Evolutionary conservation across 768 basidiomycete species (phyloP), one percentile per base, ranked within the genome.

Genomic region (Panaeolus papilionaceus): DNA sequence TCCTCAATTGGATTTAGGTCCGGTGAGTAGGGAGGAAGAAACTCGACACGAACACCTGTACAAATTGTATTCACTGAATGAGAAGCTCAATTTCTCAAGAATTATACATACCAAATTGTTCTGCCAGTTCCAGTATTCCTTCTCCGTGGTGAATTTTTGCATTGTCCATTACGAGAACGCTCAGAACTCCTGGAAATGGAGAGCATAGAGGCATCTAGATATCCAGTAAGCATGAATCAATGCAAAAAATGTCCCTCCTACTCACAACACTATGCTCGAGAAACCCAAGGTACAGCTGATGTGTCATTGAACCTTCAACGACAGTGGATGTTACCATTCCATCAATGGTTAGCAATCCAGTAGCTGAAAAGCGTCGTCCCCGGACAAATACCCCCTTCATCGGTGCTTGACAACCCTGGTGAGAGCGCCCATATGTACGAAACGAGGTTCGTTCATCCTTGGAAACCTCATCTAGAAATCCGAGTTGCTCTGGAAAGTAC

Each of bases 1-100:
- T 81, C 77, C 66, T 82, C 76, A 20, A 82, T 81, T 0, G 79
- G 79, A 58, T 81, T 80, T n/a, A 78, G 62, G 40, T 82, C 79
- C 0, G 79, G 80, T 0, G 81, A 82, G 67, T 81, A 82, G 1
- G 76, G 78, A 0, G 78, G 80, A 6, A 81, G 75, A 62, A 69
- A 81, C 37, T 74, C 62, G 4, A 79, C 20, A 1, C 65, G 66
- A 23, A 76, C 75, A 65, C 73, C 77, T 79, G 38, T 42, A 20
- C 33, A 10, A 10, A 65, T 14, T 40, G 37, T 51, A 67, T 39
- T 66, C 20, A 40, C 18, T 28, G 62, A 38, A n/a, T 40, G 40
- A 10, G 61, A 20, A 16, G 23, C 14, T 61, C 26, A 28, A 23
- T 23, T 49, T 58, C 11, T 33, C 16, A 16, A n/a, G 33, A 42